A percentile compares a stretch with the other conserved stretches of the same genome.
Conservation (phyloP, 1,139 yeast species). For the Eremothecium gossypii region DNA sequence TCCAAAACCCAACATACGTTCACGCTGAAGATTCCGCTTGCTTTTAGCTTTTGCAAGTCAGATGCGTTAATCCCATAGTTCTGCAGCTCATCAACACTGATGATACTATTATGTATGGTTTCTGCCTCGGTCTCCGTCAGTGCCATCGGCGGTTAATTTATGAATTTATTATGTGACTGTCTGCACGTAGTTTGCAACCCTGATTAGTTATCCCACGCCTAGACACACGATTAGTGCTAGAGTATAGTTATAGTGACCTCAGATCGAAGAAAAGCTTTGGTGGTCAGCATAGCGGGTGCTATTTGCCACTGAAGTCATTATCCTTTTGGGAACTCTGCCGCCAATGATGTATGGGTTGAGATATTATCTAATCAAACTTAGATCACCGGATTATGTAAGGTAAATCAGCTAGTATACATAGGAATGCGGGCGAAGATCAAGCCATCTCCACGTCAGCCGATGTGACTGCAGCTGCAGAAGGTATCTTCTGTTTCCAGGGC, state of each 20-base stretch:
- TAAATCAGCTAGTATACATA: neutral
- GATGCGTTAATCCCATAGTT: constrained; percentile 49
- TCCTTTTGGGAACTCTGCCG: too few species aligned
- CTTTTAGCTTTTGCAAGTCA: constrained; percentile 44
- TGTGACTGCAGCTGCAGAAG: constrained; percentile 22
- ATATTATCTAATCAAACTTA: too few species aligned
- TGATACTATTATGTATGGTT: constrained; percentile 20
- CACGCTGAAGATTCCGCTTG: constrained; percentile 46
- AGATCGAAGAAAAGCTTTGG: too few species aligned
- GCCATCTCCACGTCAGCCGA: constrained; percentile 34
- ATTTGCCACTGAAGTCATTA: too few species aligned
- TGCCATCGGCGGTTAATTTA: constrained; percentile 1
- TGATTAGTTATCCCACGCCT: too few species aligned
- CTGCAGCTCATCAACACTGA: constrained; percentile 47
- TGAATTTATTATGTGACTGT: too few species aligned
- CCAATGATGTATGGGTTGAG: too few species aligned
- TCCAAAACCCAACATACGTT: constrained; percentile 32
- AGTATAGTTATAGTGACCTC: too few species aligned
- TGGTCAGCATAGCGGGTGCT: too few species aligned
- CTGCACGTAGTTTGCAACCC: too few species aligned
- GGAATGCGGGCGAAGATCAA: neutral
- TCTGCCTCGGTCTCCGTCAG: constrained; percentile 10
- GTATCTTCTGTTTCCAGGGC: constrained; percentile 36
- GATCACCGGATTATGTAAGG: too few species aligned
- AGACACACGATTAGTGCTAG: too few species aligned